Evolutionary conservation across 345 rosid genomes (phyloP), one percentile per base, ranked within the genome.

Genomic region (Eutrema japonicum): DNA sequence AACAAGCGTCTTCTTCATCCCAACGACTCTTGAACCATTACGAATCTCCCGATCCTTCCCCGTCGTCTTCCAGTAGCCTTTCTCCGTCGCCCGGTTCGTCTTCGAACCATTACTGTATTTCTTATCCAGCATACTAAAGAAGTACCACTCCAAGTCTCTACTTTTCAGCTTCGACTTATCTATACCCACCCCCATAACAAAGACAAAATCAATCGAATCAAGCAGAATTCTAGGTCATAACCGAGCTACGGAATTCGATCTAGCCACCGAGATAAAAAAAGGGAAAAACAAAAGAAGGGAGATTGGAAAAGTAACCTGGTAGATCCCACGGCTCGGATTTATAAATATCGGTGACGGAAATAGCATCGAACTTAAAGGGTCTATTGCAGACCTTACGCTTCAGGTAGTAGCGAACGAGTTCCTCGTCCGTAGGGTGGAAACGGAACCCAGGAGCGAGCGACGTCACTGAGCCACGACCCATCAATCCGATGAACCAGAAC

Each of bases 1-100:
- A 68, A 95, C 99, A 68, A 95, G 94, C 9, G 99, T 95, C 84
- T 95, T 95, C 84, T 92, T 95, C 99, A 95, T 92, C 72, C 99
- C 99, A 7, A 90, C 92, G 4, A 68, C 70, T 6, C 80, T 78
- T 0, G 85, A 71, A 30, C 81, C 69, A 63, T 83, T 72, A 30
- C 60, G 78, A 55, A 95, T 76, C 54, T 88, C 79, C 10, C 97
- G 83, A 68, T 92, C 99, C 68, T 95, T 95, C 56, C 97, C 99
- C 0, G 99, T 95, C 0, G 97, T 92, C 81, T 95, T 95, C 99
- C 99, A 95, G 71, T 95, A 95, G 0, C 99, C 99, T 74, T 83
- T 87, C 82, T 92, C 97, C 1, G 97, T 95, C 0, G 99, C 99
- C 57, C 99, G 83, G 66, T 95, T 95, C 22, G 97, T 92, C 86